These are phyloP conservation scores for Cenchrus americanus DNA, from an alignment of 176 grass and related monocot genomes.

Conservation along the genomic window DNA sequence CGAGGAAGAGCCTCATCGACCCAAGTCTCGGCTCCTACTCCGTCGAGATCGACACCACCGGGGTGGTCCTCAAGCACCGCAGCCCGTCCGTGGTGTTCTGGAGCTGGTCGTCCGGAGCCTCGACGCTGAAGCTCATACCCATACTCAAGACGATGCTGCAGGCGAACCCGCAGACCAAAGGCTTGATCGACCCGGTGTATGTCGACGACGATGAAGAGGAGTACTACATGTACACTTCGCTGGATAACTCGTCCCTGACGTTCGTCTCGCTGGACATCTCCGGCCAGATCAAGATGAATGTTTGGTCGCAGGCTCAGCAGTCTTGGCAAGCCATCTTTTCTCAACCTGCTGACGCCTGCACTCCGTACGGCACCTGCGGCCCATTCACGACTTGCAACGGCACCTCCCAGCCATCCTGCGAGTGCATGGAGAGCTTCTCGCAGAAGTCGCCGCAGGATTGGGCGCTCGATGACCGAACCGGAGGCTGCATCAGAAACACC, in stretches of 20 bases:
- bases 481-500: slow-evolving; percentile 56
- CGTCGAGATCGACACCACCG: slow-evolving; percentile 17
- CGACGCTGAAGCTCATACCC: slow-evolving; percentile 45
- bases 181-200: slow-evolving; percentile 31
- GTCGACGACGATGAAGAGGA: slow-evolving; percentile 31
- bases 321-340: slow-evolving; percentile 43
- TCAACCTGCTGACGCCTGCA: slow-evolving; percentile 45
- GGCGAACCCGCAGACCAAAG: slow-evolving; percentile 34
- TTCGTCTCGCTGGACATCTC: slow-evolving; percentile 41
- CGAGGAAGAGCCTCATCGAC: slow-evolving; percentile 36
- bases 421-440: slow-evolving; percentile 58
- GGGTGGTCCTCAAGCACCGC: slow-evolving; percentile 2
- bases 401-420: slow-evolving; percentile 28
- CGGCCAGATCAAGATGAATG: slow-evolving; percentile 46
- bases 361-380: slow-evolving; percentile 50
- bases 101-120: slow-evolving; percentile 31
- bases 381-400: slow-evolving; percentile 64
- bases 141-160: background rate
- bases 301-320: slow-evolving; percentile 40
- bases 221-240: slow-evolving; percentile 58
- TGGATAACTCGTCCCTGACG: slow-evolving; percentile 26
- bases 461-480: slow-evolving; percentile 49
- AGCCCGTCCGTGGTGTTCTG: slow-evolving; percentile 13
- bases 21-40: slow-evolving; percentile 47
- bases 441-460: slow-evolving; percentile 39